Evolutionary conservation across 768 basidiomycete species (phyloP).

Genomic region (Pulveroboletus sp.): DNA sequence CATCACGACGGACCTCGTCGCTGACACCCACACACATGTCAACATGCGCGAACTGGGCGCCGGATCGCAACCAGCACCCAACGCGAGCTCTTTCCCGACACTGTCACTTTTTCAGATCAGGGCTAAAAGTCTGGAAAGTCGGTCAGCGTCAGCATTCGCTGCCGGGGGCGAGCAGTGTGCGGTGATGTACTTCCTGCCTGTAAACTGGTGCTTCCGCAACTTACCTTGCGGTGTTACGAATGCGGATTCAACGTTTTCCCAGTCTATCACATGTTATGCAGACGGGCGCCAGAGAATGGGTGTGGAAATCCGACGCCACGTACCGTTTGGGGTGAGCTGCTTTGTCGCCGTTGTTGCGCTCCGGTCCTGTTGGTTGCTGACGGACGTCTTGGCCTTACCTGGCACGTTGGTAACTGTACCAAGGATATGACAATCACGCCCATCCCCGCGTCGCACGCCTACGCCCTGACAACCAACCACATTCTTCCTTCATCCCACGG

Average conservation of each 20-base stretch:
- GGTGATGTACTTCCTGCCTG: no score
- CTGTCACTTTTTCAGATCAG: slow-evolving; percentile 7
- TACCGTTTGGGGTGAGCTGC: slow-evolving; percentile 12
- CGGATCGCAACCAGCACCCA: slow-evolving; percentile 4
- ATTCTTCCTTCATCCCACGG: slow-evolving; percentile 7
- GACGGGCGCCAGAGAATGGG: background rate
- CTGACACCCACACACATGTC: slow-evolving; percentile 8
- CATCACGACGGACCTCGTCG: slow-evolving; percentile 5
- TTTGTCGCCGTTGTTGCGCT: background rate
- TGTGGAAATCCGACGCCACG: slow-evolving; percentile 14
- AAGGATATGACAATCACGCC: background rate
- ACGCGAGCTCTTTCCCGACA: slow-evolving; percentile 13
- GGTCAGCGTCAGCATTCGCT: slow-evolving; percentile 13
- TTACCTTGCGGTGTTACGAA: no score
- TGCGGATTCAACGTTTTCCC: background rate
- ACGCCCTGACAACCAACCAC: background rate
- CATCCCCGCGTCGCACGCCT: slow-evolving; percentile 10
- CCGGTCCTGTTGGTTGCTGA: background rate
- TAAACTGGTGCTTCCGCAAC: no score
- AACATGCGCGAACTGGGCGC: slow-evolving; percentile 2
- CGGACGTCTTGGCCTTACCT: background rate
- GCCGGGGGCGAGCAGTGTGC: slow-evolving; percentile 6
- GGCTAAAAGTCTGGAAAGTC: background rate
- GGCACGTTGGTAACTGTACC: slow-evolving; percentile 4
- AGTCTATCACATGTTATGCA: slow-evolving; percentile 11